Evolutionary conservation across 352 stramenopile genomes (phyloP).

Genomic region (Globisporangium solare): DNA sequence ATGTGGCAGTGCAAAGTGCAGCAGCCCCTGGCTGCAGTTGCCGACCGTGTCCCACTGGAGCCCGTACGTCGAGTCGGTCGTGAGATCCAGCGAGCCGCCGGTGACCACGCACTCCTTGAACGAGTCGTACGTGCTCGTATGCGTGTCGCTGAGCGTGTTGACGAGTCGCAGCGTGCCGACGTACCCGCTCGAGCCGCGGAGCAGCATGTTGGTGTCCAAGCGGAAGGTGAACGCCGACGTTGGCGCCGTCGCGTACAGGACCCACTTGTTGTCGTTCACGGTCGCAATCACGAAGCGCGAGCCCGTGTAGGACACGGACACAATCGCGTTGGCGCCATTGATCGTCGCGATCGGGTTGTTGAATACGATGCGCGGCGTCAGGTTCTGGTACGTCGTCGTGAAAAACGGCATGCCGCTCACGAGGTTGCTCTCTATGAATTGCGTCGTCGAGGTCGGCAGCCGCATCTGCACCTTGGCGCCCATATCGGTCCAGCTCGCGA

Average conservation of each 20-base stretch:
- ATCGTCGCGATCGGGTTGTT: constrained; percentile 49
- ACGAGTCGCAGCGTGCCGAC: constrained; percentile 43
- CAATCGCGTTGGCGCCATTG: constrained; percentile 29
- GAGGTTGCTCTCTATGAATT: constrained; percentile 33
- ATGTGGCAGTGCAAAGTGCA: constrained; percentile 52
- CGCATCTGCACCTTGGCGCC: constrained; percentile 50
- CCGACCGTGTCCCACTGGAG: constrained; percentile 61
- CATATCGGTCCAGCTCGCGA: constrained; percentile 74
- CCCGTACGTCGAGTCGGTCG: constrained; percentile 39
- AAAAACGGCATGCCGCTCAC: constrained; percentile 78
- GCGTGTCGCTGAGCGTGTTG: constrained; percentile 27
- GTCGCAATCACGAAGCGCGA: constrained; percentile 47
- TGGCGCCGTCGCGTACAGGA: constrained; percentile 37
- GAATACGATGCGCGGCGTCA: constrained; percentile 48
- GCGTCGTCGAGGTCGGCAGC: constrained; percentile 14
- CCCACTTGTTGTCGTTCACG: constrained; percentile 52
- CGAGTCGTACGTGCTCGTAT: constrained; percentile 48
- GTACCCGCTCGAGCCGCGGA: constrained; percentile 30
- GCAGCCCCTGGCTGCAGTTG: constrained; percentile 45
- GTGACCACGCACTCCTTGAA: constrained; percentile 67
- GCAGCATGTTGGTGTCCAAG: constrained; percentile 39
- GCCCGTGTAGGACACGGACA: constrained; percentile 26
- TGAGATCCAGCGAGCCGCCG: constrained; percentile 35
- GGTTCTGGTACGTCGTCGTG: constrained; percentile 41
- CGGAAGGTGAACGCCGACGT: constrained; percentile 25